phyloP scores from a whole-genome alignment of 495 filamentous ascomycete species.

The Chaetomium fimeti region DNA sequence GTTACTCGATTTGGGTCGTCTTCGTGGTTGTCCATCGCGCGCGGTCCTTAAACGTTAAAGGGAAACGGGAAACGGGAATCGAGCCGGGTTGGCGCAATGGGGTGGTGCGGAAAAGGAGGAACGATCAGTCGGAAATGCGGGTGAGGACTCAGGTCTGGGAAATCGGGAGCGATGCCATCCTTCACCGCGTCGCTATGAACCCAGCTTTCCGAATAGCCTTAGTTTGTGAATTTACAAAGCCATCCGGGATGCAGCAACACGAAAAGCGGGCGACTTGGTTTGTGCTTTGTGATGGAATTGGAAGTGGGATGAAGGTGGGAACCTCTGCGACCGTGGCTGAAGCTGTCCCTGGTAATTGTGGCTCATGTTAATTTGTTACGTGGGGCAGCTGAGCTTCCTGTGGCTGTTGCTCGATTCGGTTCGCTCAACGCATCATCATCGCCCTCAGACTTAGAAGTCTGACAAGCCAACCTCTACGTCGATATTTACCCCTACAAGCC shows the following conservation, averaged over 20 bases:
- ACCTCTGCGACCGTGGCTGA: conserved; percentile 25
- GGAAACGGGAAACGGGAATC: no score
- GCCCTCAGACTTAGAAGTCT: neutral
- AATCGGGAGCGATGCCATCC: conserved; percentile 1
- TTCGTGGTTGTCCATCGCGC: conserved; percentile 37
- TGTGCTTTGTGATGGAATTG: neutral
- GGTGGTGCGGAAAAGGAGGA: neutral
- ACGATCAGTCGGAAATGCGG: neutral
- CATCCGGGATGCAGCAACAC: neutral
- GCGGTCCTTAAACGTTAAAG: neutral
- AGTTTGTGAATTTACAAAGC: neutral
- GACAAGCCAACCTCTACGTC: neutral
- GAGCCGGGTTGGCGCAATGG: no score
- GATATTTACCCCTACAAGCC: no score
- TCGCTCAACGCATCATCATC: neutral
- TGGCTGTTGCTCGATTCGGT: neutral
- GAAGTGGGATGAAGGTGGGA: neutral
- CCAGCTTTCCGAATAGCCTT: neutral
- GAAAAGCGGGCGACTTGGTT: neutral
- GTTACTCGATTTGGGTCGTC: conserved; percentile 42
- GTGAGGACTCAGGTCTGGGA: neutral
- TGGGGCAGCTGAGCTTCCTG: conserved; percentile 14
- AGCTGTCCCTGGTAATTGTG: conserved; percentile 20
- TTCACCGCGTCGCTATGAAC: neutral
- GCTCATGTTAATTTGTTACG: neutral